Conservation (phyloP, 192 early-diverging fungal genomes). For the Coemansia reversa region DNA sequence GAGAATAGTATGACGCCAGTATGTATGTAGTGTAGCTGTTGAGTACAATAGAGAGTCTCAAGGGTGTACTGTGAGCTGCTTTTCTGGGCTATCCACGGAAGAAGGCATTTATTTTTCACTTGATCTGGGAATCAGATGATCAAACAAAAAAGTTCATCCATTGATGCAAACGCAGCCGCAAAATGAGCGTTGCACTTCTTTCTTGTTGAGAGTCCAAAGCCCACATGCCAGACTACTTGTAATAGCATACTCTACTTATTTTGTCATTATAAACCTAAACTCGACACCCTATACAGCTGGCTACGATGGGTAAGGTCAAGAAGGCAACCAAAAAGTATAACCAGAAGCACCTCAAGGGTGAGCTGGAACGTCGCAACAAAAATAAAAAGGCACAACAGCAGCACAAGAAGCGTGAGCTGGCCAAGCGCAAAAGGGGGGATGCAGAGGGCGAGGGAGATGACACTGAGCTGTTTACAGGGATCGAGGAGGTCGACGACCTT, state of each 20-base stretch:
- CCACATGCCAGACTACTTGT: not conserved
- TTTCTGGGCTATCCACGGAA: too few species aligned
- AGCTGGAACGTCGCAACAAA: slow-evolving; percentile 60
- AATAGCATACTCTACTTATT: not conserved
- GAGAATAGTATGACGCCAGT: too few species aligned
- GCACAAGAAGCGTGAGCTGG: slow-evolving; percentile 59
- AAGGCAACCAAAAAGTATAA: slow-evolving; percentile 80
- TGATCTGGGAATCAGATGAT: too few species aligned
- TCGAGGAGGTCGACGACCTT: slow-evolving; percentile 52
- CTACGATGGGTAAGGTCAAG: slow-evolving; percentile 47
- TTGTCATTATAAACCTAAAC: not conserved
- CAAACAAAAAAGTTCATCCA: too few species aligned
- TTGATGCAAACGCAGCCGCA: too few species aligned
- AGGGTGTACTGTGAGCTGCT: too few species aligned
- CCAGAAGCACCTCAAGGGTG: slow-evolving; percentile 71
- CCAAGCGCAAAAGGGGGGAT: slow-evolving; percentile 52
- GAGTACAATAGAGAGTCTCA: too few species aligned
- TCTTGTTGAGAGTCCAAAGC: not conserved
- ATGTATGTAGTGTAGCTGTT: too few species aligned
- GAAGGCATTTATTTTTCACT: too few species aligned
- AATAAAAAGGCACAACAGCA: slow-evolving; percentile 60
- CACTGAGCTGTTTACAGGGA: slow-evolving; percentile 35
- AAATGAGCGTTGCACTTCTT: not conserved
- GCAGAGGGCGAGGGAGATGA: slow-evolving; percentile 16
- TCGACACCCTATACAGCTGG: not conserved